Conservation (phyloP, 352 stramenopile species). For the Pythium sukuiense region DNA sequence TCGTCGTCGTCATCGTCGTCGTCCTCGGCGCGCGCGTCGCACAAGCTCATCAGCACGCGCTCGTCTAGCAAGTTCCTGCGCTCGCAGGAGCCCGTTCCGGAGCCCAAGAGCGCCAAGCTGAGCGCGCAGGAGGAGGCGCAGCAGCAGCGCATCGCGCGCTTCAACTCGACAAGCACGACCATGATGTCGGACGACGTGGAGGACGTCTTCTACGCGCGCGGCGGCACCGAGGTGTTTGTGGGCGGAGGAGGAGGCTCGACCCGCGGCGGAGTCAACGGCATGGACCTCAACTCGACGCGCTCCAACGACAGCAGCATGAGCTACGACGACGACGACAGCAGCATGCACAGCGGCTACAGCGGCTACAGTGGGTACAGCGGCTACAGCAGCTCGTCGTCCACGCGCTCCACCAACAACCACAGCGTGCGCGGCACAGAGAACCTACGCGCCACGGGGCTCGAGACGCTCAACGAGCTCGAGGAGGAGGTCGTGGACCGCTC, state of each 20-base stretch:
- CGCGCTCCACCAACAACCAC: slow-evolving; percentile 38
- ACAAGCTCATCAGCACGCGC: slow-evolving; percentile 37
- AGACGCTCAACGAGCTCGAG: slow-evolving; percentile 58
- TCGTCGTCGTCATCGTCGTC: neutral
- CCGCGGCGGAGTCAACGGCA: slow-evolving; percentile 10
- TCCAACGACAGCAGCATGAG: slow-evolving; percentile 27
- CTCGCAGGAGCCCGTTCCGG: slow-evolving; percentile 19
- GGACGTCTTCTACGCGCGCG: slow-evolving; percentile 53
- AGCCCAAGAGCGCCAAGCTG: slow-evolving; percentile 17
- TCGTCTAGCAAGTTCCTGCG: slow-evolving; percentile 30
- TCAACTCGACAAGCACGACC: slow-evolving; percentile 29
- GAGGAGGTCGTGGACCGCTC: slow-evolving; percentile 39
- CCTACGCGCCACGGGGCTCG: slow-evolving; percentile 48
- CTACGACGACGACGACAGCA: slow-evolving; percentile 28
- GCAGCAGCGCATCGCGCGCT: slow-evolving; percentile 19
- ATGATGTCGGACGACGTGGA: slow-evolving; percentile 70
- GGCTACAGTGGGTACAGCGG: slow-evolving; percentile 10
- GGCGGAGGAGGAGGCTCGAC: slow-evolving; percentile 5
- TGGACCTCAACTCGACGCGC: slow-evolving; percentile 21
- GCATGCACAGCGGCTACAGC: slow-evolving; percentile 18
- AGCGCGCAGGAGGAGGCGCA: slow-evolving; percentile 19
- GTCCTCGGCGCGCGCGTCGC: slow-evolving; percentile 31
- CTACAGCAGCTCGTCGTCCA: slow-evolving; percentile 23
- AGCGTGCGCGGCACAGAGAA: slow-evolving; percentile 32
- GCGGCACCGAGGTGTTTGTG: slow-evolving; percentile 23